Percentiles rank a stretch among this genome's conserved stretches.
phyloP scores from a whole-genome alignment of 805 yeast genomes.

The Peterozyma xylosa region DNA sequence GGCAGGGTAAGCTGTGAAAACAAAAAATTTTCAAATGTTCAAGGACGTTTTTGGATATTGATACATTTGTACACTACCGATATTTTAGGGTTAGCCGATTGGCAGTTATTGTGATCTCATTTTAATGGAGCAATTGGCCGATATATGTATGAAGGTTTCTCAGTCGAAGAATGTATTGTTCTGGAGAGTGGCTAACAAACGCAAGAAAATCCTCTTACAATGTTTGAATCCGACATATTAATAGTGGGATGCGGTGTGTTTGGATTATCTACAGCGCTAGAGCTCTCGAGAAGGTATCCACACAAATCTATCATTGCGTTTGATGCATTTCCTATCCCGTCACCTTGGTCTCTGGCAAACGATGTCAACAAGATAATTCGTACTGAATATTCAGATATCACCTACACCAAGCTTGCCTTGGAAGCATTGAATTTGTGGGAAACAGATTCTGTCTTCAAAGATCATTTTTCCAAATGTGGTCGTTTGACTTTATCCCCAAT shows the following conservation, averaged over 20 bases:
- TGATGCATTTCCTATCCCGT: conserved; percentile 23
- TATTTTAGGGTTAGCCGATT: not conserved
- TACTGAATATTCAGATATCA: conserved; percentile 20
- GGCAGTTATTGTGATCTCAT: too few relatives aligned
- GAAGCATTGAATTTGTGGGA: conserved; percentile 24
- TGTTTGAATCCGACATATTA: conserved; percentile 1
- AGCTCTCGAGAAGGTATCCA: conserved; percentile 12
- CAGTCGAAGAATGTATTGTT: not conserved
- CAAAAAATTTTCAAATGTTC: not conserved
- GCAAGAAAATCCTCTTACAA: not conserved
- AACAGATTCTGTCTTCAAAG: conserved; percentile 15
- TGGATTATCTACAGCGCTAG: conserved; percentile 24
- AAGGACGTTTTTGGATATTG: not conserved
- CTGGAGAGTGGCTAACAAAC: not conserved
- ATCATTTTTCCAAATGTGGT: conserved; percentile 18
- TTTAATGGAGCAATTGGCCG: too few relatives aligned
- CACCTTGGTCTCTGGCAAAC: conserved; percentile 23
- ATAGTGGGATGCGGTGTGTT: conserved; percentile 27
- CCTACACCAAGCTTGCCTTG: conserved; percentile 19
- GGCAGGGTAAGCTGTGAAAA: not conserved
- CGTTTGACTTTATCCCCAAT: conserved; percentile 13
- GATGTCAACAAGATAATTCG: conserved; percentile 26
- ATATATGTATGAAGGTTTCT: not conserved
- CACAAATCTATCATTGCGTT: conserved; percentile 10
- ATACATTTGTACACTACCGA: too few relatives aligned